Evolutionary conservation across 768 basidiomycete species (phyloP), one percentile per base, ranked within the genome.

Genomic region (Phlegmacium glaucopus): DNA sequence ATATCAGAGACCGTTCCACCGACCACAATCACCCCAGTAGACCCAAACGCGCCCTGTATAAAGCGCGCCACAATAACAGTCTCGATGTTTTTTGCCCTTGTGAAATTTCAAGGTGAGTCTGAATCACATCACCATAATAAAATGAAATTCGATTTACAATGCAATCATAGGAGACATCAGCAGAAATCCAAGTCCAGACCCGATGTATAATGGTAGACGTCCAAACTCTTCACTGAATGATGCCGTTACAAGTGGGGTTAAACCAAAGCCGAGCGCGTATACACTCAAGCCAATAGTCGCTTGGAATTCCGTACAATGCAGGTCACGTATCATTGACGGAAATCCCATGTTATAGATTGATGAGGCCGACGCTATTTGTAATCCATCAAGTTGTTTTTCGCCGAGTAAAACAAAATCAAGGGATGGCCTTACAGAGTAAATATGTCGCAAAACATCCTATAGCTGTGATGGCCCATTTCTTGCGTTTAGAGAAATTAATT

Each of bases 1-100:
- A 87, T 79, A 59, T 87, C 86, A 35, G 82, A 78, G 18, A 86
- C 75, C 2, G 81, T 84, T n/a, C 86, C 86, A 16, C 83, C 83
- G n/a, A 87, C 86, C 74, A 87, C 82, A 0, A 83, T 83, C 0
- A 83, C 75, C 26, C 80, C 82, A 0, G 85, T 86, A 9, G 85
- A 85, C 6, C 80, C 84, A 58, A 81, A 83, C 0, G 75, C 76
- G 7, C 86, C 86, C 47, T 79, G 74, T 1, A 89, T 57, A 50
- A 87, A 78, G n/a, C 86, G 76, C 0, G 74, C 80, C 44, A 84
- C 47, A 32, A 85, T 74, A n/a, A 88, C 82, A 0, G 80, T 82
- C 45, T 80, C 75, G 16, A 88, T 66, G 65, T 80, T 76, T 42
- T 64, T 72, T 43, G 65, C 64, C 48, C 75, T 78, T 26, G 12